phyloP scores from a whole-genome alignment of 1,284 basidiomycete genomes.

The Irpex rosettiformis region DNA sequence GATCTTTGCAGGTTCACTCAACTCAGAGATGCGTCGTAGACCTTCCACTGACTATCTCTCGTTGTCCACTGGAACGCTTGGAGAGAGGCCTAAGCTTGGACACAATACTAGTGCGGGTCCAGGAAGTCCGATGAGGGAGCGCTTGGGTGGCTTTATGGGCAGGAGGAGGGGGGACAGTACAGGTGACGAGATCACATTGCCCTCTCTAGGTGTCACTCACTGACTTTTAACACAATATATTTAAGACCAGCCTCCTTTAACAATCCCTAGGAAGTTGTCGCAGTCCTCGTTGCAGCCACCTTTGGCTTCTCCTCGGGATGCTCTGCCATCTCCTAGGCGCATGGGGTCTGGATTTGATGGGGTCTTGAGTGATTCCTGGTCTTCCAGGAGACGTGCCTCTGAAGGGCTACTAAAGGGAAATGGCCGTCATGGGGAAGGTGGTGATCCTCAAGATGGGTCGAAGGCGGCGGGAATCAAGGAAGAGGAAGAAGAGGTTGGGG shows the following conservation, averaged over 20 bases:
- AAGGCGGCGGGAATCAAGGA: conserved; percentile 52
- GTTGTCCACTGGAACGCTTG: conserved; percentile 43
- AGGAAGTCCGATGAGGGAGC: conserved; percentile 60
- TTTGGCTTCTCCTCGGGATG: conserved; percentile 54
- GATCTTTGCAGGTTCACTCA: conserved; percentile 72
- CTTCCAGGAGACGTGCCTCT: conserved; percentile 50
- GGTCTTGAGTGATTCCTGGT: conserved; percentile 69
- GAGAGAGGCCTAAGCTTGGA: conserved; percentile 56
- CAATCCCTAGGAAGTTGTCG: conserved; percentile 65
- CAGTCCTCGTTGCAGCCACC: conserved; percentile 56
- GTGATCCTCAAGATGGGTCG: conserved; percentile 37
- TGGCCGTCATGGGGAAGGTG: conserved; percentile 33
- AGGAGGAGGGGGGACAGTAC: conserved; percentile 67
- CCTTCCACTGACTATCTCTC: conserved; percentile 71
- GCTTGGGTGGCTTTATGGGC: conserved; percentile 55
- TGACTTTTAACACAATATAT: neutral
- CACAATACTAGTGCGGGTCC: conserved; percentile 41
- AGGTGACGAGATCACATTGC: conserved; percentile 37
- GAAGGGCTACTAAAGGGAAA: conserved; percentile 44
- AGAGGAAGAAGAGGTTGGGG: conserved; percentile 45
- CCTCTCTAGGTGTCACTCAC: conserved; percentile 6
- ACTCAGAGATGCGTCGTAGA: conserved; percentile 78
- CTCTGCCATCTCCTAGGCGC: conserved; percentile 64
- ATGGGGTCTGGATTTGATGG: conserved; percentile 65
- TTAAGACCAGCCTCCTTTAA: conserved; percentile 44